Evolutionary conservation across 2,329 filamentous ascomycete species (phyloP), one percentile per base, ranked within the genome.

Genomic region (Penicillium occitanis): DNA sequence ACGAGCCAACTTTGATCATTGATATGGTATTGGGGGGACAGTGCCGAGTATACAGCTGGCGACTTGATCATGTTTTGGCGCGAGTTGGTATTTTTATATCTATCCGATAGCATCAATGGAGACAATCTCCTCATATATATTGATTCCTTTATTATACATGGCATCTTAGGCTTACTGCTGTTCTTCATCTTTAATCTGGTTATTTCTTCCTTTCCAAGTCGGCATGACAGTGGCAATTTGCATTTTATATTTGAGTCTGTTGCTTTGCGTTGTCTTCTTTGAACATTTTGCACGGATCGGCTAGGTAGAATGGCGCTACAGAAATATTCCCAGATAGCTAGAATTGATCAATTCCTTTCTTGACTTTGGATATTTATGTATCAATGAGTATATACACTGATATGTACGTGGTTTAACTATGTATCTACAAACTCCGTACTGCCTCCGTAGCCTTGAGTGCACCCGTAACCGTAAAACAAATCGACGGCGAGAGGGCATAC

Each of bases 401-500:
- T 37, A 33, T 35, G 22, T 50, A 28, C 22, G 3, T 50, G 7
- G 19, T 5, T 50, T 22, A 30, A 5, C 28, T 25, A 6, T 19
- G 19, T 19, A 19, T 44, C 28, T n/a, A 50, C n/a, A 25, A 14
- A 7, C 19, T 3, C 13, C 72, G 62, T 4, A 70, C 70, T 19
- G 71, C 71, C 65, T 76, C 70, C 3, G 71, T 75, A 10, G 74
- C 75, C 48, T 75, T 75, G 40, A 77, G 63, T 1, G 73, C 72
- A 2, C 73, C 74, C 2, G 75, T 74, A 11, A 77, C 75, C 0
- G 71, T 73, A 25, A 76, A 73, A 44, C 72, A 74, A 19, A 75
- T 67, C 22, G 73, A 66, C 6, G 74, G 75, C 51, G 74, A 76
- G 3, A 77, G 66, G 7, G 69, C 70, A 68, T 78, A 77, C 66